These are phyloP conservation scores for Phaeosphaeriaceae sp. DNA, from an alignment of 2,329 filamentous ascomycete species.

Conservation along the genomic window DNA sequence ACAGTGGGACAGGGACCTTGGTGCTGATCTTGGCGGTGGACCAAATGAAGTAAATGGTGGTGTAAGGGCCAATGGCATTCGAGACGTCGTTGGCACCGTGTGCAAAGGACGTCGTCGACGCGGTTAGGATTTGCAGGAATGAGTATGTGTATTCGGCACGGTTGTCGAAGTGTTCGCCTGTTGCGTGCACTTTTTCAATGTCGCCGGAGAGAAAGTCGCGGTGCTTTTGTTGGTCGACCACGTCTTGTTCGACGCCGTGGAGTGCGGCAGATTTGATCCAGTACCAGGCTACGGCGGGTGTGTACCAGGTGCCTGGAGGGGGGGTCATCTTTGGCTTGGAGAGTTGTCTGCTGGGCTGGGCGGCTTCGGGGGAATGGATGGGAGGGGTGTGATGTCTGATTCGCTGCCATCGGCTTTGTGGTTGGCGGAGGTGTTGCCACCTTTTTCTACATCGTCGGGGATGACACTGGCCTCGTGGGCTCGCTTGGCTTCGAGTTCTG, in stretches of 20 bases:
- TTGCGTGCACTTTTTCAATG: constrained; percentile 62
- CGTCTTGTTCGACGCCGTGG: constrained; percentile 51
- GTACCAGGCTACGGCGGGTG: constrained; percentile 53
- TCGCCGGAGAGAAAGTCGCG: constrained; percentile 59
- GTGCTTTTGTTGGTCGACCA: constrained; percentile 16
- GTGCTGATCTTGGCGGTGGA: constrained; percentile 49
- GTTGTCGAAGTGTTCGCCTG: constrained; percentile 67
- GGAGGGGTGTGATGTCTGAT: constrained; percentile 26
- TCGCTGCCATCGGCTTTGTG: constrained; percentile 17
- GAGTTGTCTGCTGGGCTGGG: constrained; percentile 12
- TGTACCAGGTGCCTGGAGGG: constrained; percentile 53
- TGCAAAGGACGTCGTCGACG: constrained; percentile 74
- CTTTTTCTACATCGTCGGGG: constrained; percentile 36
- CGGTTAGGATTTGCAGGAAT: constrained; percentile 55
- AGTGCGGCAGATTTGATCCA: constrained; percentile 55
- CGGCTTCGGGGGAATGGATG: constrained; percentile 3
- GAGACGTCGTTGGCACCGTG: constrained; percentile 73
- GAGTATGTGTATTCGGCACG: constrained; percentile 59
- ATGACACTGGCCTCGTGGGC: constrained; percentile 20
- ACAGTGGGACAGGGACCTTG: constrained; percentile 63
- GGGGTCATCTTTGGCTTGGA: constrained; percentile 28
- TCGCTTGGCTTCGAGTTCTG: constrained; percentile 53
- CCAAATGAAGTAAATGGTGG: constrained; percentile 70
- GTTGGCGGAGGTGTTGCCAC: constrained; percentile 12
- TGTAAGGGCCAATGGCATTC: constrained; percentile 62